Percentiles rank a stretch among this genome's conserved stretches.
phyloP scores from a whole-genome alignment of 2,329 filamentous ascomycete species.

The Endoconidiophora laricicola region DNA sequence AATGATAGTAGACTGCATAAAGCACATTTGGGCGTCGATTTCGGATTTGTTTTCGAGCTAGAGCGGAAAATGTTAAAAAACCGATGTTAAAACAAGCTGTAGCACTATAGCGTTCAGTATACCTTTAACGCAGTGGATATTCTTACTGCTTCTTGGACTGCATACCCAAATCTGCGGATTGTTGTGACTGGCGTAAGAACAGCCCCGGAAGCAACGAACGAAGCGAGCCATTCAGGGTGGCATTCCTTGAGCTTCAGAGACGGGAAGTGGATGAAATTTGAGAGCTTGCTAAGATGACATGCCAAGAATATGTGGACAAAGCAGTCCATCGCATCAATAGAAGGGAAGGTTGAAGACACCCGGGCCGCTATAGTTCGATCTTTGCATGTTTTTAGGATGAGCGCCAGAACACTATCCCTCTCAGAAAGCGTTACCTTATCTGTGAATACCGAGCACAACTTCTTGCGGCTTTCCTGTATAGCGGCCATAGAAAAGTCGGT shows the following conservation, averaged over 20 bases:
- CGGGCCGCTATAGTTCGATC: conserved; percentile 30
- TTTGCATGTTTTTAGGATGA: conserved; percentile 44
- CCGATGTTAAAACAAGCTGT: too few species aligned
- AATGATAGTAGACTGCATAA: conserved; percentile 32
- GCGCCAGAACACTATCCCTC: conserved; percentile 46
- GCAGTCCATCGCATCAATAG: conserved; percentile 41
- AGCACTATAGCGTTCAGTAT: conserved; percentile 10
- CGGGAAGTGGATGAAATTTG: conserved; percentile 44
- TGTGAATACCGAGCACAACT: conserved; percentile 24
- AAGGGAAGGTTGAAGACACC: conserved; percentile 45
- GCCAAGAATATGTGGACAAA: conserved; percentile 44
- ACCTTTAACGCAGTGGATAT: conserved; percentile 17
- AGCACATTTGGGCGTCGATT: conserved; percentile 28
- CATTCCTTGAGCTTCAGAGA: conserved; percentile 39
- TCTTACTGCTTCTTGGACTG: conserved; percentile 35
- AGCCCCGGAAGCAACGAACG: conserved; percentile 44
- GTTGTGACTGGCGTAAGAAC: conserved; percentile 39
- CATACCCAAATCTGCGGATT: conserved; percentile 43
- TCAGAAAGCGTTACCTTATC: conserved; percentile 30
- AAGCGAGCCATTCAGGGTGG: conserved; percentile 41
- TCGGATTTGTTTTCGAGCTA: conserved; percentile 35
- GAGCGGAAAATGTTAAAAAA: background rate
- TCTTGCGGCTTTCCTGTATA: conserved; percentile 23
- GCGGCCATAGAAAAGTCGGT: conserved; percentile 16
- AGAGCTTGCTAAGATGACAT: conserved; percentile 37